phyloP scores from a whole-genome alignment of 352 stramenopile genomes.

The Phytophthora cryptogea region DNA sequence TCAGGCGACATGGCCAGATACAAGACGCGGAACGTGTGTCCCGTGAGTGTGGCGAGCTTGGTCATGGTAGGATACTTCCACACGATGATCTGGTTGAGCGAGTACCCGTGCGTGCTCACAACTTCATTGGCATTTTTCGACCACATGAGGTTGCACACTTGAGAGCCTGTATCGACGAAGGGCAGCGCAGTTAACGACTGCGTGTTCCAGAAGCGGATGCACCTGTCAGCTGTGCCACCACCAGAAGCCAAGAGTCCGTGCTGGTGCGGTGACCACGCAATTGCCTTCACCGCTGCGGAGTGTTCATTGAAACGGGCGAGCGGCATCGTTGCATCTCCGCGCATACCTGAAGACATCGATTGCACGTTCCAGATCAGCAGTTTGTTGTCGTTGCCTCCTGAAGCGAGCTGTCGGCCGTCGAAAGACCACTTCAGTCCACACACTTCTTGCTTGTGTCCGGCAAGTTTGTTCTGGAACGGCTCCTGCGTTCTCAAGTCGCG shows the following conservation, averaged over 20 bases:
- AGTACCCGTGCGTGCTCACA: constrained; percentile 99
- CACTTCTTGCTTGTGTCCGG: constrained; percentile 88
- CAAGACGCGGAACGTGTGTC: constrained; percentile 95
- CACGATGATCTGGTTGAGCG: constrained; percentile 97
- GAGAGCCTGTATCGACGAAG: constrained; percentile 95
- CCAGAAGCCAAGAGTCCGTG: constrained; percentile 95
- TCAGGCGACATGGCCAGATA: constrained; percentile 98
- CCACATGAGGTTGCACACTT: constrained; percentile 98
- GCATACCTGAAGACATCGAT: constrained; percentile 39
- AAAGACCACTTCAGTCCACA: constrained; percentile 98
- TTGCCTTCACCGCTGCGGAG: constrained; percentile 97
- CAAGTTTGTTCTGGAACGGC: constrained; percentile 57
- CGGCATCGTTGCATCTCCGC: constrained; percentile 51
- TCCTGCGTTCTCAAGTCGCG: constrained; percentile 87
- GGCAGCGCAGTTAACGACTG: constrained; percentile 89
- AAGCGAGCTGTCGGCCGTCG: constrained; percentile 90
- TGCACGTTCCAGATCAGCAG: constrained; percentile 95
- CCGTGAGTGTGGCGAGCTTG: constrained; percentile 96
- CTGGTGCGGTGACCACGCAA: constrained; percentile 97
- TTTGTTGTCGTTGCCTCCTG: constrained; percentile 98
- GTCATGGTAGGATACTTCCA: constrained; percentile 97
- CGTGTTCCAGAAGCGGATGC: constrained; percentile 98
- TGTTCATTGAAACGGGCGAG: constrained; percentile 94
- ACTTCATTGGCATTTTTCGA: constrained; percentile 98
- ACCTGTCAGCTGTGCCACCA: constrained; percentile 95